Conservation (phyloP, 805 yeast species). For the Teunomyces tritomae region DNA sequence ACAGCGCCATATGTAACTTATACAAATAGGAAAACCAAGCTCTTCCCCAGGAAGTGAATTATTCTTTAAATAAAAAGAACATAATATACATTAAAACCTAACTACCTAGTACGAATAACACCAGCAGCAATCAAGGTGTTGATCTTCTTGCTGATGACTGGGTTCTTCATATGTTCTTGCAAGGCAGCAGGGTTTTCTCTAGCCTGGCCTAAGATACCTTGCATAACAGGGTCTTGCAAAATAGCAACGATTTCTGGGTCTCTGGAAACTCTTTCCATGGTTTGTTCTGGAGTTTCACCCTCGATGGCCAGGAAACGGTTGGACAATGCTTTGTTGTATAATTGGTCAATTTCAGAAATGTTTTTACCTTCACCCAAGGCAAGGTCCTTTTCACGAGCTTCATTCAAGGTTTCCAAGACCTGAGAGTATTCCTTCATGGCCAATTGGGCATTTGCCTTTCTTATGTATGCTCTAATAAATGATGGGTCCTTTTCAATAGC, state of each 20-base stretch:
- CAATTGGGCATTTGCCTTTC: conserved; percentile 93
- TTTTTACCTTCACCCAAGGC: conserved; percentile 57
- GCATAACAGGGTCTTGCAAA: conserved; percentile 94
- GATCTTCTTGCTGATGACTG: conserved; percentile 84
- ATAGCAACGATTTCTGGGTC: conserved; percentile 94
- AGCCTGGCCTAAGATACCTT: conserved; percentile 90
- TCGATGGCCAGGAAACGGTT: conserved; percentile 80
- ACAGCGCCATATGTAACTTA: not conserved
- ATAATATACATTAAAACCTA: conserved; percentile 1
- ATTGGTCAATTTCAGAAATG: conserved; percentile 74
- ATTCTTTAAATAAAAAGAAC: not conserved
- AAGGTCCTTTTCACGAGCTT: conserved; percentile 72
- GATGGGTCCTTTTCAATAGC: conserved; percentile 88
- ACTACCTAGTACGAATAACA: conserved; percentile 80
- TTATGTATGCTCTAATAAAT: conserved; percentile 90
- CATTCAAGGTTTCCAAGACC: conserved; percentile 76
- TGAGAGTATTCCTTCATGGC: conserved; percentile 84
- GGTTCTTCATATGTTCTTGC: conserved; percentile 97
- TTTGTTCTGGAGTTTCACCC: conserved; percentile 92
- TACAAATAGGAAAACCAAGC: too few species aligned
- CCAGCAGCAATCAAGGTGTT: conserved; percentile 93
- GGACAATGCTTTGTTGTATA: conserved; percentile 71
- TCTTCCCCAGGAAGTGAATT: not conserved
- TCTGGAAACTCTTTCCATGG: conserved; percentile 82
- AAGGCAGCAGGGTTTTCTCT: conserved; percentile 93